Base-by-base conservation (phyloP, 1,284 basidiomycete species). In the Somion occarium region DNA sequence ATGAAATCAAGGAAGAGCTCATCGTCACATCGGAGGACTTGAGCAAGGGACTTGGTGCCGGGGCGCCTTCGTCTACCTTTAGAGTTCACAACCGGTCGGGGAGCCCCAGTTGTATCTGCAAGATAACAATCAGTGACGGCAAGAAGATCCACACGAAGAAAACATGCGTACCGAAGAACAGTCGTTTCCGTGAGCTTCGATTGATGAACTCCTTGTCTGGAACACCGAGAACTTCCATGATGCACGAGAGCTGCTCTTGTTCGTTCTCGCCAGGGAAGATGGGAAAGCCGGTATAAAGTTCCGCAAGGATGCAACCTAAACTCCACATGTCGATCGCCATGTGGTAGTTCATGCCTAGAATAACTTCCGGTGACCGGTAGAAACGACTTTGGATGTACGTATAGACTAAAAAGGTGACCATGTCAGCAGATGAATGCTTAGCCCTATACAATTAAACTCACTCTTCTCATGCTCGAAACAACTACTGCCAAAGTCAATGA, bases 211-310 rank as follows among this genome's bases (percentile, higher is more conserved):
- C 92, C 66, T 91, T 91, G 59, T 99, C 97, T 0, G 97, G 97
- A 27, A 94, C 74, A 12, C 97, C 97, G 39, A 99, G 82, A 5
- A 99, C 90, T 69, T 99, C 97, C 96, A 99, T 99, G 70, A 99
- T 99, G 68, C 97, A 99, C 3, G 95, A 91, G 54, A 99, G 73
- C 64, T 99, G 97, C 67, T 99, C 96, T 70, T 98, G 94, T 70
- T 99, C 97, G 65, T 97, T 97, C 71, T 98, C 96, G n/a, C 96
- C 96, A 0, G 96, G 96, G 72, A 99, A 99, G 62, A 99, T 95
- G 0, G 97, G 97, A 68, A 94, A 98, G 1, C 97, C 97, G n/a
- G 97, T 99, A 71, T 92, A 97, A 41, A 99, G 75, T 70, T 99
- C 97, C 19, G 95, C 96, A 48, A 99, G 75, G 59, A 99, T 99